These are phyloP conservation scores for Paecilomyces variotii DNA, from an alignment of 2,329 filamentous ascomycete genomes.

Conservation along the genomic window DNA sequence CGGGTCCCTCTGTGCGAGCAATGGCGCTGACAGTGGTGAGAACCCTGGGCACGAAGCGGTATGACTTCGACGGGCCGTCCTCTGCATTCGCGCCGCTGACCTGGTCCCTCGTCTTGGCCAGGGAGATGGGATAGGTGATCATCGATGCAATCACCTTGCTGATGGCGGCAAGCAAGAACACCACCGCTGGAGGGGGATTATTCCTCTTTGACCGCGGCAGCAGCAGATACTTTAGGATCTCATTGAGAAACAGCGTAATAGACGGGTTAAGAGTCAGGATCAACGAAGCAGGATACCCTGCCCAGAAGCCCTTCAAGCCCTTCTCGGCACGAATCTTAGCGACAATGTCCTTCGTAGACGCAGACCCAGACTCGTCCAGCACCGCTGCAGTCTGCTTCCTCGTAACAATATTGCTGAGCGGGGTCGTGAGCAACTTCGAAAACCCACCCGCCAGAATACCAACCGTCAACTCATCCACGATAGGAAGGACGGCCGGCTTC, in stretches of 20 bases:
- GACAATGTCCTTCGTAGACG: slow-evolving; percentile 51
- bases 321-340: slow-evolving; percentile 59
- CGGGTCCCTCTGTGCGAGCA: slow-evolving; percentile 55
- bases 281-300: slow-evolving; percentile 73
- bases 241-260: slow-evolving; percentile 77
- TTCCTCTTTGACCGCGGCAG: slow-evolving; percentile 47
- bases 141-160: slow-evolving; percentile 71
- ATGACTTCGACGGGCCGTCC: not conserved
- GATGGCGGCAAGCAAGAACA: slow-evolving; percentile 62
- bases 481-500: slow-evolving; percentile 40
- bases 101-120: slow-evolving; percentile 74
- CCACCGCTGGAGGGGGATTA: slow-evolving; percentile 46
- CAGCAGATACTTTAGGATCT: slow-evolving; percentile 55
- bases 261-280: slow-evolving; percentile 78
- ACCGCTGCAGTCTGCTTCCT: slow-evolving; percentile 64
- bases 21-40: slow-evolving; percentile 55
- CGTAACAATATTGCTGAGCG: slow-evolving; percentile 73
- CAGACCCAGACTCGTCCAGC: slow-evolving; percentile 18
- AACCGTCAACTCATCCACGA: slow-evolving; percentile 65
- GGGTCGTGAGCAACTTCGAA: slow-evolving; percentile 68
- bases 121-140: slow-evolving; percentile 76
- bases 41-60: slow-evolving; percentile 40
- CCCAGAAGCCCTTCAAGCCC: slow-evolving; percentile 72
- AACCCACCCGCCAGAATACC: slow-evolving; percentile 64
- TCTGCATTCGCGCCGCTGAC: slow-evolving; percentile 32